phyloP scores from a whole-genome alignment of 106 monocot genomes.

The Dactylorhiza incarnata region DNA sequence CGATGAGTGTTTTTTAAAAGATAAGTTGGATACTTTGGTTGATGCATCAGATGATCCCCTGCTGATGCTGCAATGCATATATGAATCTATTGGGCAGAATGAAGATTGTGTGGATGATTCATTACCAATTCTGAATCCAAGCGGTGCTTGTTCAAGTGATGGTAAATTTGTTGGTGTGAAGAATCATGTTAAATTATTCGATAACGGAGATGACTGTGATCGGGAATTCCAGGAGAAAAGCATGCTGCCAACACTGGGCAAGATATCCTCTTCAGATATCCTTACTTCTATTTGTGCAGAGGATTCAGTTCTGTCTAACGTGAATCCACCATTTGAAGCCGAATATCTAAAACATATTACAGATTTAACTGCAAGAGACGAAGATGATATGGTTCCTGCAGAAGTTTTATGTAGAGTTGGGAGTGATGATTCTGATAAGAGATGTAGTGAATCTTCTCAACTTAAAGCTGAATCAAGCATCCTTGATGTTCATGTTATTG shows the following conservation, averaged over 20 bases:
- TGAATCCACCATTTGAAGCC: neutral
- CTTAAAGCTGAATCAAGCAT: slow-evolving; percentile 23
- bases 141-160: neutral
- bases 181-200: neutral
- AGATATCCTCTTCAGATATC: neutral
- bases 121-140: neutral
- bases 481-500: slow-evolving; percentile 64
- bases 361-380: neutral
- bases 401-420: neutral
- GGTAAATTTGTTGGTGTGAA: neutral
- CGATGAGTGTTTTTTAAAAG: slow-evolving; percentile 7
- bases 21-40: slow-evolving; percentile 3
- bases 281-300: neutral
- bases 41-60: slow-evolving; percentile 20
- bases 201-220: neutral
- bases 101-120: neutral
- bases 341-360: neutral
- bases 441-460: slow-evolving; percentile 12
- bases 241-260: neutral
- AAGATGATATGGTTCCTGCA: neutral
- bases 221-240: slow-evolving; percentile 6
- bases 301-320: neutral
- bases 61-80: slow-evolving; percentile 16
- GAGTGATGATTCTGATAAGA: slow-evolving; percentile 3
- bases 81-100: slow-evolving; percentile 22